These are phyloP conservation scores for Babesia ovata DNA, from an alignment of 169 alveolate species.

Conservation along the genomic window DNA sequence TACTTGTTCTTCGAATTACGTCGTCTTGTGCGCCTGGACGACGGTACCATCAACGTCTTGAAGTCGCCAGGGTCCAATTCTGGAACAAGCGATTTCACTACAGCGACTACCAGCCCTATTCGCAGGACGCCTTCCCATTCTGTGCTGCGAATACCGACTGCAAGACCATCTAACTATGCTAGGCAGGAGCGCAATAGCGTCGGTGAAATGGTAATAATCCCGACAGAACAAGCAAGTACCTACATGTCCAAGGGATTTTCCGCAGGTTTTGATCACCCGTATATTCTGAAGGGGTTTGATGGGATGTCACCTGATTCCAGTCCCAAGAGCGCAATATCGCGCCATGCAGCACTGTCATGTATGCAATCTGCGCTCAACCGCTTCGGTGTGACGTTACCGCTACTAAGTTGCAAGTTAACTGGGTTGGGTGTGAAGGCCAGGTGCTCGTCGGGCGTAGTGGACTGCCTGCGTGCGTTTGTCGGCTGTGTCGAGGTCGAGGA, in stretches of 20 bases:
- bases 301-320: background rate
- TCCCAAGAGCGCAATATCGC: background rate
- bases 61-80: background rate
- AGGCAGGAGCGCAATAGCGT: background rate
- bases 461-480: conserved; percentile 42
- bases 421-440: conserved; percentile 49
- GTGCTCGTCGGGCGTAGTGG: conserved; percentile 14
- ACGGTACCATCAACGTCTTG: background rate
- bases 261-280: background rate
- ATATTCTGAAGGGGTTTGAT: background rate
- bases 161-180: background rate
- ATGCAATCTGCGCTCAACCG: conserved; percentile 14
- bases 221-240: background rate
- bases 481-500: conserved; percentile 66
- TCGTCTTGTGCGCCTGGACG: conserved; percentile 13
- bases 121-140: conserved; percentile 2
- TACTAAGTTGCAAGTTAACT: conserved; percentile 53
- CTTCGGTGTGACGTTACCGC: conserved; percentile 59
- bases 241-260: background rate
- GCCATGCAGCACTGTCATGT: conserved; percentile 3
- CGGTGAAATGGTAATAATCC: conserved; percentile 1
- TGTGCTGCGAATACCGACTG: background rate
- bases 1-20: conserved; percentile 27
- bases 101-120: background rate
- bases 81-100: background rate